Percentiles rank a stretch among this genome's conserved stretches.
Evolutionary conservation across 257 asterid species (phyloP).

Genomic region (Haberlea rhodopensis): DNA sequence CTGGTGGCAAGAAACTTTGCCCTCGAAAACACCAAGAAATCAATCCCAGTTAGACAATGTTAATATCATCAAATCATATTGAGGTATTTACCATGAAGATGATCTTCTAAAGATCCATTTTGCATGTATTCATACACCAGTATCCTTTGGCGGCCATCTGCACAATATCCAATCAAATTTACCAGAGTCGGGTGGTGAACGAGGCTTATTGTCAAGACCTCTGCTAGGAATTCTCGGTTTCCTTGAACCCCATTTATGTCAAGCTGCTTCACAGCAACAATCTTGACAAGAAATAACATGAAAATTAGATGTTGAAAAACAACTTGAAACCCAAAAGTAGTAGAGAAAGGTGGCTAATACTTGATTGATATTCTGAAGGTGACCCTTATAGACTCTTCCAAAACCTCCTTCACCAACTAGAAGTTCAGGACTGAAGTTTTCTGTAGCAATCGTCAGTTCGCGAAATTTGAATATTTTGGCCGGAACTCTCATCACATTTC

Average conservation of each 20-base stretch:
- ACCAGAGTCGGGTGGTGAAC: conserved; percentile 74
- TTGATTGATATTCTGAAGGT: conserved; percentile 60
- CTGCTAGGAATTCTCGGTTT: conserved; percentile 32
- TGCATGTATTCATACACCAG: conserved; percentile 67
- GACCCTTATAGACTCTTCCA: conserved; percentile 82
- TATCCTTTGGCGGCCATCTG: conserved; percentile 85
- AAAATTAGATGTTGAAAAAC: background rate
- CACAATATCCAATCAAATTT: conserved; percentile 74
- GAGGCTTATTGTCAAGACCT: conserved; percentile 68
- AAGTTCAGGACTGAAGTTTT: conserved; percentile 68
- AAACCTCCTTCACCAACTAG: conserved; percentile 84
- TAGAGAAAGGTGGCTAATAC: conserved; percentile 30
- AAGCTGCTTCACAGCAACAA: background rate
- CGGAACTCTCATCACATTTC: conserved; percentile 39
- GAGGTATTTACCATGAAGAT: conserved; percentile 50
- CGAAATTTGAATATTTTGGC: conserved; percentile 77
- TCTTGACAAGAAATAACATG: background rate
- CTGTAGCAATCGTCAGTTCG: conserved; percentile 70
- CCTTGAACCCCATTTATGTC: background rate
- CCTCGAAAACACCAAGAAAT: background rate
- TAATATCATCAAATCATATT: background rate
- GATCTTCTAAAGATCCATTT: conserved; percentile 74
- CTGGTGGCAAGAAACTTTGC: conserved; percentile 20
- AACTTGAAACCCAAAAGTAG: background rate
- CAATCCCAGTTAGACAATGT: background rate